phyloP scores from a whole-genome alignment of 345 rosid species.

The Rhodamnia rubescens region DNA sequence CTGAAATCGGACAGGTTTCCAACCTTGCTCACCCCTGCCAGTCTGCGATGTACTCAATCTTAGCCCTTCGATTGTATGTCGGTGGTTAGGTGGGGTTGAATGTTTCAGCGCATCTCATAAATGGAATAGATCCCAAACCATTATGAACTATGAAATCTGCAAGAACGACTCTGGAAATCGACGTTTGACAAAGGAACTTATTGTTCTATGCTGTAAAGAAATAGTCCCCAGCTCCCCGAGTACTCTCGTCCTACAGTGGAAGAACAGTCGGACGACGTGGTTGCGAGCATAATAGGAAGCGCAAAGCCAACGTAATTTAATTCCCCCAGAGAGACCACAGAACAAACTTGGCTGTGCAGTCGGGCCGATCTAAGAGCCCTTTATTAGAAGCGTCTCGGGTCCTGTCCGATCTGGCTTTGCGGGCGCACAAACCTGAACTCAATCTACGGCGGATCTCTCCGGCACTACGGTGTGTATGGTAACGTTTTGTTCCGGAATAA shows the following conservation, averaged over 20 bases:
- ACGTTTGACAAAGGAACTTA: neutral
- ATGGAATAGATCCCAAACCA: neutral
- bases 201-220: neutral
- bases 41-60: neutral
- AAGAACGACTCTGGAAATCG: neutral
- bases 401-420: neutral
- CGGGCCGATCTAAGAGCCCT: neutral
- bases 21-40: no score
- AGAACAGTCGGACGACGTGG: neutral
- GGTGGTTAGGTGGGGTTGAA: neutral
- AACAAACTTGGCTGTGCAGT: neutral
- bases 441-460: neutral
- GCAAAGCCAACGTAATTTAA: neutral
- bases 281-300: neutral
- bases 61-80: neutral
- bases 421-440: neutral
- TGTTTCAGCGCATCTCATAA: neutral
- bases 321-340: neutral
- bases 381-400: neutral
- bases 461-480: no score
- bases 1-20: no score
- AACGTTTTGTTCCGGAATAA: no score
- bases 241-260: neutral
- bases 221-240: neutral
- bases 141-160: neutral